These are phyloP conservation scores for Sabuloglossum arenarium DNA, from an alignment of 495 filamentous ascomycete genomes.

Conservation along the genomic window DNA sequence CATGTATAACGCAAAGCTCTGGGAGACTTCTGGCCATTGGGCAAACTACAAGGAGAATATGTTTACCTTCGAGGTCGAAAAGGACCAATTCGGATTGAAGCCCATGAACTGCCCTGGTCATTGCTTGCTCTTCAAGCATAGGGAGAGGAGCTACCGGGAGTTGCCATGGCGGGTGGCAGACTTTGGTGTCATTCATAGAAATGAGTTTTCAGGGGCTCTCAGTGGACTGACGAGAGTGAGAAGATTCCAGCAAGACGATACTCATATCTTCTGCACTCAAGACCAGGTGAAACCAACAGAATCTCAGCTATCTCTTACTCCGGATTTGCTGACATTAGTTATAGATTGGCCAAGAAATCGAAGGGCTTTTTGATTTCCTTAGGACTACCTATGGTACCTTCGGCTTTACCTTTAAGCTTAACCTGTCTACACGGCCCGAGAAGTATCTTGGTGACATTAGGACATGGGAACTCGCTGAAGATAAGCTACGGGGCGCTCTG, in stretches of 20 bases:
- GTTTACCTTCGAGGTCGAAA: slow-evolving; percentile 83
- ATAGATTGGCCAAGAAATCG: slow-evolving; percentile 63
- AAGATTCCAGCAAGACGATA: slow-evolving; percentile 88
- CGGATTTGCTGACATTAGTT: background rate
- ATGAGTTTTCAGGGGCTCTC: slow-evolving; percentile 83
- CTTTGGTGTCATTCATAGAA: slow-evolving; percentile 86
- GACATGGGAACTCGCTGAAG: slow-evolving; percentile 77
- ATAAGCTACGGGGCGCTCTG: slow-evolving; percentile 52
- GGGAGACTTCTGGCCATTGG: slow-evolving; percentile 92
- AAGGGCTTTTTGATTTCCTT: slow-evolving; percentile 76
- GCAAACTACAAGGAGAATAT: slow-evolving; percentile 91
- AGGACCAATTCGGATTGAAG: slow-evolving; percentile 71
- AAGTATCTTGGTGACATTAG: slow-evolving; percentile 72
- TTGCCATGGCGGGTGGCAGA: slow-evolving; percentile 80
- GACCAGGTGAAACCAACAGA: slow-evolving; percentile 32
- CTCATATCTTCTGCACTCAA: slow-evolving; percentile 76
- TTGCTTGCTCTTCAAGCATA: slow-evolving; percentile 53
- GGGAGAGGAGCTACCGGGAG: slow-evolving; percentile 69
- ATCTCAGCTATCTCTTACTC: background rate
- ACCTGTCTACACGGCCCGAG: slow-evolving; percentile 85
- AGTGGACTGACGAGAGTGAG: slow-evolving; percentile 79
- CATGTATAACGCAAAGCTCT: slow-evolving; percentile 78
- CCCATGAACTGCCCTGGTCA: slow-evolving; percentile 98
- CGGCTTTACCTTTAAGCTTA: slow-evolving; percentile 89
- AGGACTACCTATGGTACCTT: slow-evolving; percentile 67